Percentiles rank a stretch among this genome's conserved stretches.
These are phyloP conservation scores for Aspergillus mulundensis DNA, from an alignment of 495 filamentous ascomycete species.

Conservation along the genomic window DNA sequence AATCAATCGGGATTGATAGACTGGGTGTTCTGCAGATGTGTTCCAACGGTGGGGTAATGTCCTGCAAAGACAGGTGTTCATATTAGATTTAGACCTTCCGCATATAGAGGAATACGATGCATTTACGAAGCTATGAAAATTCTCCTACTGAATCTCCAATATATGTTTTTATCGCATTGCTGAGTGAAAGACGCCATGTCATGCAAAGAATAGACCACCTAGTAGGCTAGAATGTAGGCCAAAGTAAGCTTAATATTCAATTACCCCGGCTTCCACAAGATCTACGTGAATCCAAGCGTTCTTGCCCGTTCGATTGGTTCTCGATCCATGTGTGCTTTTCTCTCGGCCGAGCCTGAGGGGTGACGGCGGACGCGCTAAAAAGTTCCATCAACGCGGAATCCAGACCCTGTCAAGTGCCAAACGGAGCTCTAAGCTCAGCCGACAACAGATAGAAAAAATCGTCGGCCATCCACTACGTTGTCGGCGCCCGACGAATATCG, in stretches of 20 bases:
- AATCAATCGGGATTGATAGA: constrained; percentile 11
- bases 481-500: not conserved
- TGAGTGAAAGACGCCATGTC: not conserved
- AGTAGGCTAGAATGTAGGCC: constrained; percentile 1
- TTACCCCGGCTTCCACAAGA: constrained; percentile 17
- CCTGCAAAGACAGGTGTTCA: constrained; percentile 15
- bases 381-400: constrained; percentile 14
- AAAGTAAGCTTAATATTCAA: constrained; percentile 18
- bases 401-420: constrained; percentile 5
- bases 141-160: too few species aligned
- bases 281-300: constrained; percentile 18
- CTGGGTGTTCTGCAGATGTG: constrained; percentile 11
- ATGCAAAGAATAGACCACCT: constrained; percentile 1
- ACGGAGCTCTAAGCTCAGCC: not conserved
- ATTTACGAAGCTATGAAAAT: constrained; percentile 28
- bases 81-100: constrained; percentile 21
- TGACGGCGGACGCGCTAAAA: constrained; percentile 22
- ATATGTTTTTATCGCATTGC: too few species aligned
- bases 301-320: constrained; percentile 17
- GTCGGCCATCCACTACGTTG: not conserved
- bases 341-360: constrained; percentile 16
- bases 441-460: constrained; percentile 2
- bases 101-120: constrained; percentile 22
- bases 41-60: constrained; percentile 18
- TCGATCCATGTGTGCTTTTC: constrained; percentile 14